phyloP scores from a whole-genome alignment of 1,284 basidiomycete species.

The Chalciporus sp. region DNA sequence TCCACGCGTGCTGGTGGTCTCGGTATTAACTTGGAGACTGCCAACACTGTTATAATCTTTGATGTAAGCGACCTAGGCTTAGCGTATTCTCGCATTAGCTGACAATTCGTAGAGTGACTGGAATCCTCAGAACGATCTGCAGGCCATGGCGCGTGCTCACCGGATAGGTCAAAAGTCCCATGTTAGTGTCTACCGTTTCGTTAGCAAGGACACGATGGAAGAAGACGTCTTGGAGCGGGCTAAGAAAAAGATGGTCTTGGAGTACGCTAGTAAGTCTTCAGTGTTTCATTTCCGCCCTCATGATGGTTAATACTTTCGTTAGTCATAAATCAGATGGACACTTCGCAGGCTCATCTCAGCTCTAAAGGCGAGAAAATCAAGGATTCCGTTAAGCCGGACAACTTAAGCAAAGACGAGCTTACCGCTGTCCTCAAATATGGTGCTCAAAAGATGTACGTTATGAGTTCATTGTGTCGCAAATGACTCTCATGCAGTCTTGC shows the following conservation, averaged over 20 bases:
- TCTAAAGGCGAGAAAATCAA: constrained; percentile 69
- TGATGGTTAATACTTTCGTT: constrained; percentile 14
- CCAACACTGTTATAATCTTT: constrained; percentile 98
- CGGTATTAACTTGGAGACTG: constrained; percentile 98
- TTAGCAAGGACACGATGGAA: constrained; percentile 99
- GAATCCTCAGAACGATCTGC: constrained; percentile 98
- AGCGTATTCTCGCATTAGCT: constrained; percentile 20
- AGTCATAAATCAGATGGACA: constrained; percentile 99
- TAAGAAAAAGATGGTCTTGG: constrained; percentile 99
- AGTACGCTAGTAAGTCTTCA: constrained; percentile 89
- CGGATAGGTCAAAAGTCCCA: constrained; percentile 98
- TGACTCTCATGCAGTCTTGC: constrained; percentile 15
- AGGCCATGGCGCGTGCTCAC: constrained; percentile 98
- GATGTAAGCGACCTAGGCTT: constrained; percentile 65
- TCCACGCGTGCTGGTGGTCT: constrained; percentile 97
- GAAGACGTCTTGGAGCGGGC: constrained; percentile 98
- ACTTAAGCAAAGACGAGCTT: constrained; percentile 96
- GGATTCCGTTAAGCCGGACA: constrained; percentile 79
- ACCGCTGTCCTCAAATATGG: constrained; percentile 99
- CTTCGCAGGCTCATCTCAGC: constrained; percentile 94
- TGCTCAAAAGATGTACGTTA: constrained; percentile 89
- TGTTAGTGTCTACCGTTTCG: constrained; percentile 97
- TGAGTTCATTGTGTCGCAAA: constrained; percentile 10
- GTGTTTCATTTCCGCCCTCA: constrained; percentile 7
- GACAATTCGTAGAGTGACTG: constrained; percentile 70